phyloP scores from a whole-genome alignment of 1,284 basidiomycete species.

The Porogramme epimiltina region DNA sequence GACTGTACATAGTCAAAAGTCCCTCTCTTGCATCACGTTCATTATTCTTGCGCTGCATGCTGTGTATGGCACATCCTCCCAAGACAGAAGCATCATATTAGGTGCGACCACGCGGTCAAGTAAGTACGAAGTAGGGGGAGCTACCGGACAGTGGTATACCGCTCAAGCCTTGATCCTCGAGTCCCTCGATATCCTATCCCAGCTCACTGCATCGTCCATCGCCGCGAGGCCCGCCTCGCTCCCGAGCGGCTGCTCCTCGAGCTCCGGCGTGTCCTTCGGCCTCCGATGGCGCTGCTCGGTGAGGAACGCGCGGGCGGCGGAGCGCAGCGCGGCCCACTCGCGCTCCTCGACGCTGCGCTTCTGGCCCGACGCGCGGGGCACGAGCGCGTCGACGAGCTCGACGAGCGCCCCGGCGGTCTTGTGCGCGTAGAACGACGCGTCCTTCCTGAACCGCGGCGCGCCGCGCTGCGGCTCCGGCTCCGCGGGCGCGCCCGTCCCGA shows the following conservation, averaged over 20 bases:
- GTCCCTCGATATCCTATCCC: slow-evolving; percentile 15
- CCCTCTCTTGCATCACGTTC: background rate
- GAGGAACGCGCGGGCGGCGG: slow-evolving; percentile 18
- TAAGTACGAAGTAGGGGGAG: too few species aligned
- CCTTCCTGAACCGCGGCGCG: slow-evolving; percentile 12
- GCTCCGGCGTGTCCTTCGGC: slow-evolving; percentile 16
- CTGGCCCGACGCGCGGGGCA: slow-evolving; percentile 16
- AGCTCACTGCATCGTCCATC: slow-evolving; percentile 19
- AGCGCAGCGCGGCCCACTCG: slow-evolving; percentile 23
- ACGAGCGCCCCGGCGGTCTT: slow-evolving; percentile 26
- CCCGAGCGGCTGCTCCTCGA: slow-evolving; percentile 25
- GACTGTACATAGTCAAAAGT: slow-evolving; percentile 1
- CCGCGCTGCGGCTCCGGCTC: background rate
- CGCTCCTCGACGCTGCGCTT: slow-evolving; percentile 10
- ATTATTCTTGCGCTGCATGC: background rate
- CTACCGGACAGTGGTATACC: too few species aligned
- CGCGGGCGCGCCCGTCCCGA: background rate
- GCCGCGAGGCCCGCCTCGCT: slow-evolving; percentile 20
- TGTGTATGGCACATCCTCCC: too few species aligned
- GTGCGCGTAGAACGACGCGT: slow-evolving; percentile 21
- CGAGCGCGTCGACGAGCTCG: slow-evolving; percentile 22
- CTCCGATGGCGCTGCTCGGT: slow-evolving; percentile 7
- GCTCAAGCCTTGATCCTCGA: slow-evolving; percentile 5
- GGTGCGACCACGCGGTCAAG: too few species aligned
- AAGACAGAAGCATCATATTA: too few species aligned